These are phyloP conservation scores for Cladorrhinum samala DNA, from an alignment of 495 filamentous ascomycete genomes.

Conservation along the genomic window DNA sequence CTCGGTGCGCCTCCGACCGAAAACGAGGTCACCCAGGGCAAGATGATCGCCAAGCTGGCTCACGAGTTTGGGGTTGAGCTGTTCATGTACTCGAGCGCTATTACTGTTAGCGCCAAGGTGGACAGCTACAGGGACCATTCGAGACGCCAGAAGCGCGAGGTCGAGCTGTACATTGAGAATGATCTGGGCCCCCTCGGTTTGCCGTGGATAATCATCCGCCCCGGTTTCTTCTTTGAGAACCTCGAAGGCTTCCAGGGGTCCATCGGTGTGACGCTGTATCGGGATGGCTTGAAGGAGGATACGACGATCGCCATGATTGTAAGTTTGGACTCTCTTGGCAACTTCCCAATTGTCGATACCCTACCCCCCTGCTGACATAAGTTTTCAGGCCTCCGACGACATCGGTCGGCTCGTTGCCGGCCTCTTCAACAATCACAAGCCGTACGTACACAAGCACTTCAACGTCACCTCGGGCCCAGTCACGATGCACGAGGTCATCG, in stretches of 20 bases:
- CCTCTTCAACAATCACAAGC: slow-evolving; percentile 29
- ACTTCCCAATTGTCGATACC: no score
- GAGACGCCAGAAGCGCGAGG: slow-evolving; percentile 18
- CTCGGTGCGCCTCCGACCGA: slow-evolving; percentile 15
- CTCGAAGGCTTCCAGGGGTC: slow-evolving; percentile 27
- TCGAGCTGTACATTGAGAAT: slow-evolving; percentile 22
- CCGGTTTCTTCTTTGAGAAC: slow-evolving; percentile 41
- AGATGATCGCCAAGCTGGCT: slow-evolving; percentile 25
- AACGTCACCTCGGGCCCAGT: slow-evolving; percentile 18
- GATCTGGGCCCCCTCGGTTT: slow-evolving; percentile 21
- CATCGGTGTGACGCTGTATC: slow-evolving; percentile 20
- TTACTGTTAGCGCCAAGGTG: slow-evolving; percentile 13
- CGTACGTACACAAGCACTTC: slow-evolving; percentile 20
- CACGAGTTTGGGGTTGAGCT: slow-evolving; percentile 22
- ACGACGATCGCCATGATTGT: slow-evolving; percentile 26
- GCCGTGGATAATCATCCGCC: slow-evolving; percentile 32
- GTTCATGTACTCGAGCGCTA: slow-evolving; percentile 27
- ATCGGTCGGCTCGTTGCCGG: slow-evolving; percentile 34
- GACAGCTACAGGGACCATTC: slow-evolving; percentile 16
- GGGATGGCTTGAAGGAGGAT: slow-evolving; percentile 24
- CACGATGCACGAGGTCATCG: slow-evolving; percentile 23
- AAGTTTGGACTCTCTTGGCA: neutral
- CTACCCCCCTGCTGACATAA: neutral
- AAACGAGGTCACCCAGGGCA: slow-evolving; percentile 24
- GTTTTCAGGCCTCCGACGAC: slow-evolving; percentile 27